Percentiles rank a stretch among this genome's conserved stretches.
These are phyloP conservation scores for Aegilops longissima DNA, from an alignment of 176 grass and related monocot genomes.

Conservation along the genomic window DNA sequence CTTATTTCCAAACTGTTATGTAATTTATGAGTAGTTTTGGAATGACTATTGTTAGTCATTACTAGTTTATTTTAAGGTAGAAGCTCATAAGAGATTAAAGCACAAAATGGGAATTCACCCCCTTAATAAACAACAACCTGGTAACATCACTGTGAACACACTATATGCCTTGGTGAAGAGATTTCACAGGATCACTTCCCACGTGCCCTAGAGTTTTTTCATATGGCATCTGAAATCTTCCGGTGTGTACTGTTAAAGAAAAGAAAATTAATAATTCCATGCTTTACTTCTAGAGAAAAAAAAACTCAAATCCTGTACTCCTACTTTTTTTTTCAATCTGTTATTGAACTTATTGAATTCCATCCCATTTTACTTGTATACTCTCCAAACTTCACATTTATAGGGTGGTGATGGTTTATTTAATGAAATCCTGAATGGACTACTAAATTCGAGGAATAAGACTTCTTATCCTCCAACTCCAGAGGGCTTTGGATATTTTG, in stretches of 20 bases:
- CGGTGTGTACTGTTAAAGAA: neutral
- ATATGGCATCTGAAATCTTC: neutral
- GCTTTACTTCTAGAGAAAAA: neutral
- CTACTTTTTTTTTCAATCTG: neutral
- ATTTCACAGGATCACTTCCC: slow-evolving; percentile 1
- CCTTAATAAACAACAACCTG: neutral
- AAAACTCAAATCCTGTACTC: neutral
- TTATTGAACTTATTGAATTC: neutral
- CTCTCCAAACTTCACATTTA: slow-evolving; percentile 27
- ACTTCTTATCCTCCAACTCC: slow-evolving; percentile 71
- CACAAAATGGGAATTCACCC: neutral
- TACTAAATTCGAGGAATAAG: slow-evolving; percentile 68
- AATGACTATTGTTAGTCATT: neutral
- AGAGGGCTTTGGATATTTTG: slow-evolving; percentile 39
- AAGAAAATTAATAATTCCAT: neutral
- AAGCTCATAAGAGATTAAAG: slow-evolving; percentile 4
- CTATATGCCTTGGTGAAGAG: neutral
- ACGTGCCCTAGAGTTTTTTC: neutral
- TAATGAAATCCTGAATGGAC: slow-evolving; percentile 90
- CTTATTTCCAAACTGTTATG: neutral
- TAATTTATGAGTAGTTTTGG: neutral
- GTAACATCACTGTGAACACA: slow-evolving; percentile 3
- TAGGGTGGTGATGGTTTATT: slow-evolving; percentile 94
- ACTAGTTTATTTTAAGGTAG: slow-evolving; percentile 4
- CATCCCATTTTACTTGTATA: neutral